Conservation (phyloP, 805 yeast genomes). For the Saccharomyces mikatae region DNA sequence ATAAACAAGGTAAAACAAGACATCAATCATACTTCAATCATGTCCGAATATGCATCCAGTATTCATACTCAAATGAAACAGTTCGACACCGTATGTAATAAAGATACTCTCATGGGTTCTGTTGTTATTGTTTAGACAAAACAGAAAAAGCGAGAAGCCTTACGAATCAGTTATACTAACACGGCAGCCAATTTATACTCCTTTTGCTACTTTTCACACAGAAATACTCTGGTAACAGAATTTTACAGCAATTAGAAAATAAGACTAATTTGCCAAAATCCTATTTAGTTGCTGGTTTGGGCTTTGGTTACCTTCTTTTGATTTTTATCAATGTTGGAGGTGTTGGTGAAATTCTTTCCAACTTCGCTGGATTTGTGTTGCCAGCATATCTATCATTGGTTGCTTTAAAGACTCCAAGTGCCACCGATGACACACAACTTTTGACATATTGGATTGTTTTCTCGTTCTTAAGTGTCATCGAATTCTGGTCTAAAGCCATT, state of each 20-base stretch:
- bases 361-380: constrained; percentile 80
- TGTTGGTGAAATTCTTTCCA: constrained; percentile 86
- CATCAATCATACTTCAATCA: constrained; percentile 11
- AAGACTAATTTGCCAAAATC: constrained; percentile 66
- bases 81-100: constrained; percentile 39
- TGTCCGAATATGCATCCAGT: constrained; percentile 41
- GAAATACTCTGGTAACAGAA: constrained; percentile 27
- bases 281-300: constrained; percentile 65
- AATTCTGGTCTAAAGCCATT: constrained; percentile 91
- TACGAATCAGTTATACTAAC: background rate
- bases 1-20: constrained; percentile 3
- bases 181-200: background rate
- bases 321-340: constrained; percentile 90
- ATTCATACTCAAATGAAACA: constrained; percentile 40
- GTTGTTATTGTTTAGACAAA: background rate
- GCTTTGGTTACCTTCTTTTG: constrained; percentile 59
- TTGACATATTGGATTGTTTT: constrained; percentile 98
- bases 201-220: background rate
- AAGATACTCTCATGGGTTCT: background rate
- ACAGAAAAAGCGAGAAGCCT: background rate
- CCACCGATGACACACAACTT: constrained; percentile 76
- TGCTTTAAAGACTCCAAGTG: constrained; percentile 66
- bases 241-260: constrained; percentile 36
- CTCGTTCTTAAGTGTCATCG: constrained; percentile 81
- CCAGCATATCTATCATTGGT: constrained; percentile 85